A percentile compares a stretch with the other conserved stretches of the same genome.
Conservation (phyloP, 805 yeast species). For the Candida ulmi region DNA sequence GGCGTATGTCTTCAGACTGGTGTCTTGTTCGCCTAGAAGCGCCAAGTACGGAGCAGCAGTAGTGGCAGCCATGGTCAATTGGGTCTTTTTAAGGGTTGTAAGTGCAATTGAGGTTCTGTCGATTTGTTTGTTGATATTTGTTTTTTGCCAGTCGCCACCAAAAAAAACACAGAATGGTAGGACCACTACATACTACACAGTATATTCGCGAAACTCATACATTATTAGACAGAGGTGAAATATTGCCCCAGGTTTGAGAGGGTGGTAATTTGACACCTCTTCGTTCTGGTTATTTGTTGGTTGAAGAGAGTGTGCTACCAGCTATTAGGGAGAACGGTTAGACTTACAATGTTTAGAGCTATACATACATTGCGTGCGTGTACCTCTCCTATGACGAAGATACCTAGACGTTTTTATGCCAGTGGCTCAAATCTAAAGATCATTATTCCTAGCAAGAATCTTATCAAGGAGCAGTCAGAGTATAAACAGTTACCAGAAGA, state of each 20-base stretch:
- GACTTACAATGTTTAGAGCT: background rate
- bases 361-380: background rate
- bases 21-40: conserved; percentile 77
- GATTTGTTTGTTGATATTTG: background rate
- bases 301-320: too few relatives aligned
- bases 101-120: background rate
- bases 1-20: conserved; percentile 75
- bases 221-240: too few relatives aligned
- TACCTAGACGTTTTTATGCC: background rate
- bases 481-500: conserved; percentile 50
- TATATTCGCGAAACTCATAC: background rate
- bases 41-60: conserved; percentile 93
- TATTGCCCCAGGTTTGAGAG: too few relatives aligned
- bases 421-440: background rate
- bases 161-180: background rate
- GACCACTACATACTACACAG: background rate
- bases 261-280: background rate
- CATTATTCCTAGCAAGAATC: conserved; percentile 9
- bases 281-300: too few relatives aligned
- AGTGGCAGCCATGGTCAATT: conserved; percentile 37
- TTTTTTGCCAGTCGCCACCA: conserved; percentile 1
- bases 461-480: conserved; percentile 22
- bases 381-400: background rate
- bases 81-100: background rate
- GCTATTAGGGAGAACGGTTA: too few relatives aligned